Evolutionary conservation across 2,329 filamentous ascomycete genomes (phyloP).

Genomic region (Scortechinia acanthostroma): DNA sequence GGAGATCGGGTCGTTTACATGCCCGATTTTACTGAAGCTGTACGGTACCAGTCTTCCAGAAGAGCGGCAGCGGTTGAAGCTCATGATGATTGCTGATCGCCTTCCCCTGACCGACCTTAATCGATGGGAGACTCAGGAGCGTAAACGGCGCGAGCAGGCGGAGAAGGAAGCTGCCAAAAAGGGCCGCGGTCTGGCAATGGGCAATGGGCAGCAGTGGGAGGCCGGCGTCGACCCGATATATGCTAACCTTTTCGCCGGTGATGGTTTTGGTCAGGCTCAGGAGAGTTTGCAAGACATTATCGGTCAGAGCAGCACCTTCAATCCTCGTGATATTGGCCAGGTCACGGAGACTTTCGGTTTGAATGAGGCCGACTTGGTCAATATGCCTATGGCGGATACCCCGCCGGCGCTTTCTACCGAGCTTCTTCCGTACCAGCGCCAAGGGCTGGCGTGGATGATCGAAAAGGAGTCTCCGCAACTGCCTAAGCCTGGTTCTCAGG

Average conservation of each 20-base stretch:
- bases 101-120: not conserved
- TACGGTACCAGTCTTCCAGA: not conserved
- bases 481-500: not conserved
- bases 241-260: not conserved
- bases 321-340: not conserved
- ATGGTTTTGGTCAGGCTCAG: not conserved
- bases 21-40: not conserved
- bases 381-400: constrained; percentile 1
- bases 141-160: not conserved
- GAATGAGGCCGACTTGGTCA: not conserved
- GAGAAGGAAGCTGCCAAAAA: not conserved
- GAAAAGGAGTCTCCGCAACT: not conserved
- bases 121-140: not conserved
- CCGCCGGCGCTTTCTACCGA: not conserved
- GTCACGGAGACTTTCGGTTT: not conserved
- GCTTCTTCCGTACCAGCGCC: not conserved
- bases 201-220: not conserved
- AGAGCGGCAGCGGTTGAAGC: not conserved
- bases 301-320: not conserved
- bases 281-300: not conserved
- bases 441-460: constrained; percentile 1
- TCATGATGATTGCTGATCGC: not conserved
- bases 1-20: not conserved
- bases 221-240: not conserved
- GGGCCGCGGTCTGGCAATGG: not conserved